Conservation (phyloP, 768 basidiomycete genomes). For the Butyriboletus loyo region DNA sequence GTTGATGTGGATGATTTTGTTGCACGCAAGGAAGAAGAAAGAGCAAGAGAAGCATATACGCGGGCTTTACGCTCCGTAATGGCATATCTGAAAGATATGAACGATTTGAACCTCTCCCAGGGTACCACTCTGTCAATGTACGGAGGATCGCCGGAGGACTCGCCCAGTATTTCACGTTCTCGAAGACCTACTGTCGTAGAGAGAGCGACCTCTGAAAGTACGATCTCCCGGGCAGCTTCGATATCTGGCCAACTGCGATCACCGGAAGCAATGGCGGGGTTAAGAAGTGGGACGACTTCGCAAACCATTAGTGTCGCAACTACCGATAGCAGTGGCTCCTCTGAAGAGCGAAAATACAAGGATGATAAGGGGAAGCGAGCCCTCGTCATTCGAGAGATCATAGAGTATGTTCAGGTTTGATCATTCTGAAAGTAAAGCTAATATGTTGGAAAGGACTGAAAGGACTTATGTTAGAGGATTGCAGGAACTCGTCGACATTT, state of each 20-base stretch:
- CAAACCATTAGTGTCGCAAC: constrained; percentile 72
- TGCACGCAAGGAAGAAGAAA: constrained; percentile 66
- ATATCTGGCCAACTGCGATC: constrained; percentile 61
- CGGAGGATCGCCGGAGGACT: constrained; percentile 48
- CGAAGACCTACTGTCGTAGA: constrained; percentile 71
- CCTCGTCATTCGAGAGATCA: constrained; percentile 85
- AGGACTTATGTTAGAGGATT: constrained; percentile 93
- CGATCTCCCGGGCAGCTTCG: constrained; percentile 49
- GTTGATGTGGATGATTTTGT: constrained; percentile 41
- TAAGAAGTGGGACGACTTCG: constrained; percentile 57
- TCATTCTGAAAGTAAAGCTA: constrained; percentile 1
- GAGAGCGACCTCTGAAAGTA: constrained; percentile 40
- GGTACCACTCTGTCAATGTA: constrained; percentile 56
- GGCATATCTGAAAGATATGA: constrained; percentile 95
- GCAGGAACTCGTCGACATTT: constrained; percentile 91
- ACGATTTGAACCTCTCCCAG: constrained; percentile 78
- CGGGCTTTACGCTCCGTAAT: constrained; percentile 87
- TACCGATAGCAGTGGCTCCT: constrained; percentile 69
- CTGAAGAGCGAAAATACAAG: constrained; percentile 85
- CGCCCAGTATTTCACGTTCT: constrained; percentile 39
- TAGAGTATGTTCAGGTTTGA: constrained; percentile 57
- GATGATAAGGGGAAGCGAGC: constrained; percentile 85
- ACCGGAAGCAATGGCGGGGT: constrained; percentile 56
- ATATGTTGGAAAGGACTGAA: constrained; percentile 67
- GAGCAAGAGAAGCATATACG: constrained; percentile 66